A percentile compares a stretch with the other conserved stretches of the same genome.
These are phyloP conservation scores for Penicillium silybi DNA, from an alignment of 495 filamentous ascomycete genomes.

Conservation along the genomic window DNA sequence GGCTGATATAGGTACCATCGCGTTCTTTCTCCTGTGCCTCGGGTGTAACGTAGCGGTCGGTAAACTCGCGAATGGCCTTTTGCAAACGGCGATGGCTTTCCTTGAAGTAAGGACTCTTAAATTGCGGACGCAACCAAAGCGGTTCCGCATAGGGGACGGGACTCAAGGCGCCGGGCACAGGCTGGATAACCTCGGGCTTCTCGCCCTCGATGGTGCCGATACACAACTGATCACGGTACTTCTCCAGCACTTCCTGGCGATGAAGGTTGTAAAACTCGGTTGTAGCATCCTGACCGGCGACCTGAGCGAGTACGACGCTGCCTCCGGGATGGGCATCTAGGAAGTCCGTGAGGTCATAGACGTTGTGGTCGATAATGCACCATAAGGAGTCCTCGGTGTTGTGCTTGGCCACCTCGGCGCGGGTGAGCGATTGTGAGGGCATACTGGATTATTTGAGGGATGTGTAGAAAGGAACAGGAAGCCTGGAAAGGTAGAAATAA, in stretches of 20 bases:
- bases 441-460: conserved; percentile 10
- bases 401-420: conserved; percentile 50
- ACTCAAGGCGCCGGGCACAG: conserved; percentile 65
- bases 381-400: conserved; percentile 52
- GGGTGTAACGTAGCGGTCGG: conserved; percentile 63
- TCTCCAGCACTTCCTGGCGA: conserved; percentile 63
- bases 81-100: conserved; percentile 70
- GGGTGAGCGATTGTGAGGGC: conserved; percentile 33
- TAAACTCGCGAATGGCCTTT: conserved; percentile 70
- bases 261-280: conserved; percentile 55
- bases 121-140: conserved; percentile 72
- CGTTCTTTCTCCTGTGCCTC: conserved; percentile 77
- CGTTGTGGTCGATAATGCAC: conserved; percentile 57
- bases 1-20: conserved; percentile 68
- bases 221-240: conserved; percentile 65
- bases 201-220: conserved; percentile 74
- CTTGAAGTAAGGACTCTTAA: conserved; percentile 80
- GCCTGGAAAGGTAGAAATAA: not conserved
- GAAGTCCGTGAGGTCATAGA: conserved; percentile 58
- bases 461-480: not conserved
- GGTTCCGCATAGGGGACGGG: conserved; percentile 78
- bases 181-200: conserved; percentile 68
- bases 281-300: conserved; percentile 56
- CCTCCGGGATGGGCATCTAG: conserved; percentile 59
- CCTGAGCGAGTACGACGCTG: conserved; percentile 48